Conservation (phyloP, 768 basidiomycete species). For the Leucocoprinus leucothites region DNA sequence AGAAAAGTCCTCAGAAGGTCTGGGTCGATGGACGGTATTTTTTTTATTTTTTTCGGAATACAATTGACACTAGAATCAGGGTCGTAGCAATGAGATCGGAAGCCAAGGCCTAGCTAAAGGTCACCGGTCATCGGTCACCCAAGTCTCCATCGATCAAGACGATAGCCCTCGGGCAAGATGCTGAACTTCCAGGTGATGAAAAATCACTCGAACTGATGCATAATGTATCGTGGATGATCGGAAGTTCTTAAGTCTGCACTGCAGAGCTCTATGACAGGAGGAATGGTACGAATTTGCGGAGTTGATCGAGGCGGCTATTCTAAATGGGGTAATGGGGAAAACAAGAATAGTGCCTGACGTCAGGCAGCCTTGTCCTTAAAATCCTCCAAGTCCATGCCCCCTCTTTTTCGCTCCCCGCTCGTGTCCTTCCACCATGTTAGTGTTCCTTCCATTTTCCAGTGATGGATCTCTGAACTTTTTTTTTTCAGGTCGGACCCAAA, state of each 20-base stretch:
- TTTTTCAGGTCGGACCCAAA: slow-evolving; percentile 32
- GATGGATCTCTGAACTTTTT: no score
- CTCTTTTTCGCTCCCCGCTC: background rate
- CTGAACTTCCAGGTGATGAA: no score
- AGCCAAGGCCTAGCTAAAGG: no score
- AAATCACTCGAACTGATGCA: no score
- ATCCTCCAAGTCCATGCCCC: background rate
- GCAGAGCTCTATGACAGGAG: background rate
- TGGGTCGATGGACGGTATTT: no score
- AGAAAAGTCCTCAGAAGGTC: no score
- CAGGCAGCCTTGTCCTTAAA: slow-evolving; percentile 1
- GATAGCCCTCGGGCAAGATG: no score
- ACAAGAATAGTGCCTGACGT: slow-evolving; percentile 9
- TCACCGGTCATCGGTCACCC: no score
- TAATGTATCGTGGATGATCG: background rate
- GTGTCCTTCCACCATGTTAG: background rate
- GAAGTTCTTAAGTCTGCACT: background rate
- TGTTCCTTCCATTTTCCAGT: background rate
- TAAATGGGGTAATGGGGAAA: background rate
- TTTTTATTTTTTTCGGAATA: no score
- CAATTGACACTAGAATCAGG: no score
- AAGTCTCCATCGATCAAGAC: no score
- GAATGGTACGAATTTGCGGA: background rate
- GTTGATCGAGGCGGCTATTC: background rate
- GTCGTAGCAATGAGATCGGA: no score